A percentile compares a stretch with the other conserved stretches of the same genome.
phyloP scores from a whole-genome alignment of 371 early-diverging fungal species.

The Dinochytrium kinnereticum region DNA sequence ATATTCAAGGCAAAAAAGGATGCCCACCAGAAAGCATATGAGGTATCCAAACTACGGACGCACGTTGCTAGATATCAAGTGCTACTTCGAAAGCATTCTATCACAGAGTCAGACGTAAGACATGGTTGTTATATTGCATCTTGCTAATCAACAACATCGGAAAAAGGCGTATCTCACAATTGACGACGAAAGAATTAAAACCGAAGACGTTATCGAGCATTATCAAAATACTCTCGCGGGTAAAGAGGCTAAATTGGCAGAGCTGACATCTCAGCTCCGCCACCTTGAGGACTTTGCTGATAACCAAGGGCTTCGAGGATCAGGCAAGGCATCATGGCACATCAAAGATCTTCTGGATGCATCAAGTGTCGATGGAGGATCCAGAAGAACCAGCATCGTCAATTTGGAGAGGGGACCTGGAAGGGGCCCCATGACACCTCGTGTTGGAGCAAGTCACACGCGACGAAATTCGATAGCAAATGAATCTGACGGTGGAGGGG shows the following conservation, averaged over 20 bases:
- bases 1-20: slow-evolving; percentile 15
- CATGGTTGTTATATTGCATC: neutral
- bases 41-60: slow-evolving; percentile 17
- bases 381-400: neutral
- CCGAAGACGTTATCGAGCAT: slow-evolving; percentile 23
- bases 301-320: neutral
- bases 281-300: slow-evolving; percentile 4
- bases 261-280: neutral
- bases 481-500: slow-evolving; percentile 8
- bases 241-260: slow-evolving; percentile 4
- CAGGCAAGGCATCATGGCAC: neutral
- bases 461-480: neutral
- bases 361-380: neutral
- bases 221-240: slow-evolving; percentile 3
- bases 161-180: slow-evolving; percentile 15
- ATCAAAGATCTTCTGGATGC: neutral
- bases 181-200: slow-evolving; percentile 12
- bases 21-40: slow-evolving; percentile 8
- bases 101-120: slow-evolving; percentile 16
- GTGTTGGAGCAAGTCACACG: neutral
- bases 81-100: slow-evolving; percentile 10
- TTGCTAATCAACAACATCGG: neutral
- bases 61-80: slow-evolving; percentile 24
- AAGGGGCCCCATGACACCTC: neutral
- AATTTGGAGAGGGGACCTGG: neutral